A percentile compares a stretch with the other conserved stretches of the same genome.
Evolutionary conservation across 331 rosid genomes (phyloP).

Genomic region (Pyracantha coccinea): DNA sequence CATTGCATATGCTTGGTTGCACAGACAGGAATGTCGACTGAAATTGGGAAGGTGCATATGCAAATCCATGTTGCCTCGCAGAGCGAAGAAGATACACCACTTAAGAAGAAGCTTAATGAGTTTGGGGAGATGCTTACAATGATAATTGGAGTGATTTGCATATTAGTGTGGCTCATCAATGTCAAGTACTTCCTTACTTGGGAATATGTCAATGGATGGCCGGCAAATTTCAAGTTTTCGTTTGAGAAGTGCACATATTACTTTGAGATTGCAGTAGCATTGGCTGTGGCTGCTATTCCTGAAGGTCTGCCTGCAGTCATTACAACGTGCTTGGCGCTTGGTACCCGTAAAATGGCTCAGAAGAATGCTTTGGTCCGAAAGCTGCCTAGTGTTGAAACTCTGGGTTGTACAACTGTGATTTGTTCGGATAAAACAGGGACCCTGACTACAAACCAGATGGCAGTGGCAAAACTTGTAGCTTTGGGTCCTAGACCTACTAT

Average conservation of each 20-base stretch:
- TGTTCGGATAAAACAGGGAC: slow-evolving; percentile 90
- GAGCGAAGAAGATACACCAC: slow-evolving; percentile 72
- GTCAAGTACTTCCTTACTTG: slow-evolving; percentile 76
- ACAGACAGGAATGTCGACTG: slow-evolving; percentile 62
- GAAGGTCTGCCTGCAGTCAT: slow-evolving; percentile 81
- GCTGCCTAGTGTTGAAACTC: slow-evolving; percentile 75
- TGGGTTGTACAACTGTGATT: slow-evolving; percentile 81
- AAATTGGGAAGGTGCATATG: slow-evolving; percentile 73
- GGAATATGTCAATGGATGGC: slow-evolving; percentile 70
- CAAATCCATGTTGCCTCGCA: slow-evolving; percentile 65
- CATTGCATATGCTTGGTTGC: slow-evolving; percentile 69
- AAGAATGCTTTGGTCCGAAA: slow-evolving; percentile 76
- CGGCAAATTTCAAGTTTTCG: slow-evolving; percentile 59
- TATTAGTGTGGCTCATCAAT: slow-evolving; percentile 72
- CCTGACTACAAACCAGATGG: slow-evolving; percentile 85
- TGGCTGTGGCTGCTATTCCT: slow-evolving; percentile 87
- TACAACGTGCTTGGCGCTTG: slow-evolving; percentile 67
- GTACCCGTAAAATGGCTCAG: slow-evolving; percentile 81
- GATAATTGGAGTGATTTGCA: slow-evolving; percentile 61
- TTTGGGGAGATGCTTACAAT: slow-evolving; percentile 58
- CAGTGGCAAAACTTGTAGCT: slow-evolving; percentile 65
- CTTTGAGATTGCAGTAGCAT: slow-evolving; percentile 69
- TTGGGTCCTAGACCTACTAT: slow-evolving; percentile 41
- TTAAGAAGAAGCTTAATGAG: slow-evolving; percentile 74
- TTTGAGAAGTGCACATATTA: slow-evolving; percentile 77